These are phyloP conservation scores for Eucalyptus cloeziana DNA, from an alignment of 345 rosid species.

Conservation along the genomic window DNA sequence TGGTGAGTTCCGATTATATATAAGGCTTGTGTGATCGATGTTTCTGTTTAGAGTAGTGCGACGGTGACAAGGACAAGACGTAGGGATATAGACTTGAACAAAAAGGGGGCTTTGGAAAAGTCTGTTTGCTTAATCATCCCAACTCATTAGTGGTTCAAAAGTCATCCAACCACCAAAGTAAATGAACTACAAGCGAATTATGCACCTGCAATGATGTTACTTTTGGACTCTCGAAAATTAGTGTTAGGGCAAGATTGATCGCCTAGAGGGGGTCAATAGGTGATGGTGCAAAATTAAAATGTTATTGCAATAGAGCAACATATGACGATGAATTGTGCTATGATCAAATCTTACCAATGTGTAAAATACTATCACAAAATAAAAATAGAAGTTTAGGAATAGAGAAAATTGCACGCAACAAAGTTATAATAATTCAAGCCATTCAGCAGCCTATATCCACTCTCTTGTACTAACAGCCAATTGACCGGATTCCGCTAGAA, in stretches of 20 bases:
- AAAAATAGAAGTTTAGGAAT: too few relatives aligned
- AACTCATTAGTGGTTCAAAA: conserved; percentile 17
- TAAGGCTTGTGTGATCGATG: background rate
- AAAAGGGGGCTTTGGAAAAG: conserved; percentile 1
- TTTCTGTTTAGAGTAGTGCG: background rate
- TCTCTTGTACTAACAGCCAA: accelerated
- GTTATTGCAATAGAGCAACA: too few relatives aligned
- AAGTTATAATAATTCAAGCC: too few relatives aligned
- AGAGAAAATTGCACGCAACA: too few relatives aligned
- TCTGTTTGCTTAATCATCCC: background rate
- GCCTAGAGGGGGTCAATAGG: too few relatives aligned
- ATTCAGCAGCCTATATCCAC: accelerated
- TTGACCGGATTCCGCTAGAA: accelerated
- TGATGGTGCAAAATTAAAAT: too few relatives aligned
- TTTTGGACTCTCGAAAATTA: background rate
- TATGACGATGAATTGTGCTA: accelerated
- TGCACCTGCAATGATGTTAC: background rate
- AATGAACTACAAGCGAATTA: background rate
- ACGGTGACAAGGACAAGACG: background rate
- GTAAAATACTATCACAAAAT: too few relatives aligned
- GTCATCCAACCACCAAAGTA: conserved; percentile 6
- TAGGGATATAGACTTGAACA: background rate
- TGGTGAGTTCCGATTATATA: background rate
- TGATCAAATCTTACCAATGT: too few relatives aligned
- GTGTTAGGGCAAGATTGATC: too few relatives aligned